phyloP scores from a whole-genome alignment of 164 flowering plant species.

The Saururus chinensis region DNA sequence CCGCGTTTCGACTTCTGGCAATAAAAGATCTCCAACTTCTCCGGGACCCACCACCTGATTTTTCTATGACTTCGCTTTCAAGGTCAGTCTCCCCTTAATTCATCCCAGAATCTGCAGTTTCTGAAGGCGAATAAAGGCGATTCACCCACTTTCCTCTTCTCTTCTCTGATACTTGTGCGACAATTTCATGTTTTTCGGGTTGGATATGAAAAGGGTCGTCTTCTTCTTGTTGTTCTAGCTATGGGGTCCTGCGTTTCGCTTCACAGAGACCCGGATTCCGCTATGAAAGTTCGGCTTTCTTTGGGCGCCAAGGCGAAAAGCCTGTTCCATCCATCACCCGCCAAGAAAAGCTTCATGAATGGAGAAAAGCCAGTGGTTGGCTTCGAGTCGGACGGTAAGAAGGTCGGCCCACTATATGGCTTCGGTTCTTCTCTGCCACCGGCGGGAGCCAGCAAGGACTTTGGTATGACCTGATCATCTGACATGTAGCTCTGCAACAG shows the following conservation, averaged over 20 bases:
- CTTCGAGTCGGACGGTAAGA: neutral
- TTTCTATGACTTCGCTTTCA: no score
- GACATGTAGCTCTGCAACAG: no score
- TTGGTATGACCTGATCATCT: neutral
- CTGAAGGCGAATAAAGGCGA: no score
- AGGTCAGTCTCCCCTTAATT: no score
- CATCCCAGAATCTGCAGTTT: no score
- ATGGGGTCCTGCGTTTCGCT: no score
- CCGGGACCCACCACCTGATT: no score
- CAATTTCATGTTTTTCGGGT: no score
- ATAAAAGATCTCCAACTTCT: no score
- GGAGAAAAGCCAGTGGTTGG: constrained; percentile 9
- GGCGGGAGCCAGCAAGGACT: neutral
- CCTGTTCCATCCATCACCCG: constrained; percentile 27
- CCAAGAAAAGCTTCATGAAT: constrained; percentile 16
- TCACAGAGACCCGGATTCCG: neutral
- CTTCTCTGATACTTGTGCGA: no score
- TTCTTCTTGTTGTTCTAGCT: neutral
- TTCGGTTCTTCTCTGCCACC: neutral
- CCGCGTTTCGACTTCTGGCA: no score
- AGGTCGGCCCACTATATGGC: neutral
- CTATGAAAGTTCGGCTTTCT: constrained; percentile 19
- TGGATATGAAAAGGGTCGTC: neutral
- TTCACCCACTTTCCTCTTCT: no score
- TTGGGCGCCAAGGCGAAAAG: constrained; percentile 24